Evolutionary conservation across 139 green algal species (phyloP).

Genomic region (Pseudopediastrum boryanum): DNA sequence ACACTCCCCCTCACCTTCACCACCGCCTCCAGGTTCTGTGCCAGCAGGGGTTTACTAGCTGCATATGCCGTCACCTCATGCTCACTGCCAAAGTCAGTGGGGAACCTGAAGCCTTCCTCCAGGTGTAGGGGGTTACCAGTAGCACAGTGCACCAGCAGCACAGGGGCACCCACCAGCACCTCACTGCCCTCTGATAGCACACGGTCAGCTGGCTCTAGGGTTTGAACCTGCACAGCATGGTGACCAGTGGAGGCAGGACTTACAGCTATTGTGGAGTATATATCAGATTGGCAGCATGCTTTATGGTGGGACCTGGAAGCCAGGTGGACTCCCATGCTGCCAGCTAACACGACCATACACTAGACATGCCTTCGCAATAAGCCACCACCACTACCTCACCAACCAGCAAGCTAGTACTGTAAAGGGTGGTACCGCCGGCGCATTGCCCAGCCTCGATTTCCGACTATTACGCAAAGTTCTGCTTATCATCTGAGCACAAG

Average conservation of each 20-base stretch:
- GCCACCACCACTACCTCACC: no score
- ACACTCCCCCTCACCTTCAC: constrained; percentile 21
- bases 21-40: constrained; percentile 18
- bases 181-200: neutral
- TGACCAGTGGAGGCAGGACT: neutral
- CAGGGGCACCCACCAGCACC: constrained; percentile 22
- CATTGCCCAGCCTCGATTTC: no score
- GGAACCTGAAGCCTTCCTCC: constrained; percentile 14
- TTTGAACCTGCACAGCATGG: neutral
- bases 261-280: no score
- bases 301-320: no score
- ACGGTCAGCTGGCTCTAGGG: constrained; percentile 7
- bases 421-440: no score
- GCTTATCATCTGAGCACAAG: no score
- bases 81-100: constrained; percentile 43
- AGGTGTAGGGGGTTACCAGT: constrained; percentile 33
- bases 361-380: no score
- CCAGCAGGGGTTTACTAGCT: constrained; percentile 1
- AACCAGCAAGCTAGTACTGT: no score
- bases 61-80: constrained; percentile 33
- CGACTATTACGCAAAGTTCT: no score
- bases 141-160: constrained; percentile 49
- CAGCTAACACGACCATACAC: no score
- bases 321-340: no score
- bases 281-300: no score